phyloP scores from a whole-genome alignment of 495 filamentous ascomycete genomes.

The Tuber microsphaerosporum region DNA sequence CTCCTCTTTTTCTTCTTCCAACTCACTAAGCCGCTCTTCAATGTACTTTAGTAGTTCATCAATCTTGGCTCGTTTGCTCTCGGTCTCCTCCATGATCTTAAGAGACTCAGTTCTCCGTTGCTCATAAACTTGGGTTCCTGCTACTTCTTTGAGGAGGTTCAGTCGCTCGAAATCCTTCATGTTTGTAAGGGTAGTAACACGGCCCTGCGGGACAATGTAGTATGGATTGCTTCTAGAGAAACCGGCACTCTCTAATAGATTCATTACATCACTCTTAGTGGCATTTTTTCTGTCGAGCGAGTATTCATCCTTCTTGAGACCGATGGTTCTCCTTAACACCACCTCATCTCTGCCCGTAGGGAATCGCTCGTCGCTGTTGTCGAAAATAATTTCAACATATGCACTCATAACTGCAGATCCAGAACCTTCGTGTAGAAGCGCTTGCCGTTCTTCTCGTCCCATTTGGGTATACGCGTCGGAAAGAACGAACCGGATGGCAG shows the following conservation, averaged over 20 bases:
- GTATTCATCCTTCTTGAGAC: slow-evolving; percentile 97
- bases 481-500: slow-evolving; percentile 95
- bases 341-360: slow-evolving; percentile 88
- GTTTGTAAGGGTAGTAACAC: slow-evolving; percentile 91
- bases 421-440: slow-evolving; percentile 90
- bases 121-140: slow-evolving; percentile 94
- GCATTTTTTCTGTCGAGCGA: slow-evolving; percentile 92
- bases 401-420: slow-evolving; percentile 98
- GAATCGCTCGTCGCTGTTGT: slow-evolving; percentile 94
- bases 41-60: slow-evolving; percentile 88
- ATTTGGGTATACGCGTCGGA: slow-evolving; percentile 97
- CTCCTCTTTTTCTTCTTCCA: slow-evolving; percentile 97
- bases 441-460: slow-evolving; percentile 90
- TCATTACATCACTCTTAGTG: slow-evolving; percentile 90
- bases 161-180: slow-evolving; percentile 93
- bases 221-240: slow-evolving; percentile 97
- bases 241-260: slow-evolving; percentile 88
- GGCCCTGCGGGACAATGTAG: slow-evolving; percentile 96
- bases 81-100: slow-evolving; percentile 95
- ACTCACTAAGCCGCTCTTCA: slow-evolving; percentile 74
- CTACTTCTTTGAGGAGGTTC: slow-evolving; percentile 89
- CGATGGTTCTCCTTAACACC: slow-evolving; percentile 85
- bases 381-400: slow-evolving; percentile 97
- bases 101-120: slow-evolving; percentile 77
- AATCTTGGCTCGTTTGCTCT: slow-evolving; percentile 87